Evolutionary conservation across 805 yeast genomes (phyloP).

Genomic region (Pachysolen tannophilus): DNA sequence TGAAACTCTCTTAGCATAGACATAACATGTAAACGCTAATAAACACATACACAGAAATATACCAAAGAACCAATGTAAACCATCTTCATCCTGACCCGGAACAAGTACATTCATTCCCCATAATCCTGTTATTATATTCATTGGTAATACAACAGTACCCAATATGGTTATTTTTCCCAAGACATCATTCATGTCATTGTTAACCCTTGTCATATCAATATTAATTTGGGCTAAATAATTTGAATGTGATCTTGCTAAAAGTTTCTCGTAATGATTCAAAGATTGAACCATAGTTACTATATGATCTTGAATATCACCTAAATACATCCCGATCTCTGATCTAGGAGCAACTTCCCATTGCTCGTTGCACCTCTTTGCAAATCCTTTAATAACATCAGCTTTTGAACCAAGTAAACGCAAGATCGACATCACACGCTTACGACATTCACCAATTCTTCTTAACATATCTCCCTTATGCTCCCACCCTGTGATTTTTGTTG

Average conservation of each 20-base stretch:
- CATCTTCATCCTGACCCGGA: constrained; percentile 77
- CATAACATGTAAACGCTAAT: constrained; percentile 38
- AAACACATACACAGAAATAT: constrained; percentile 37
- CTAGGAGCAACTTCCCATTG: constrained; percentile 74
- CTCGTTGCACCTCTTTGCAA: constrained; percentile 84
- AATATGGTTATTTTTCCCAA: constrained; percentile 86
- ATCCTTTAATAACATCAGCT: constrained; percentile 96
- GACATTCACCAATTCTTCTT: constrained; percentile 88
- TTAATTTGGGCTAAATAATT: constrained; percentile 95
- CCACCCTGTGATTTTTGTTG: constrained; percentile 57
- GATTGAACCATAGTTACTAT: constrained; percentile 96
- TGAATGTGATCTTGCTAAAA: constrained; percentile 90
- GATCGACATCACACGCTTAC: constrained; percentile 89
- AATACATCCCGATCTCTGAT: constrained; percentile 85
- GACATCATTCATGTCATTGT: constrained; percentile 95
- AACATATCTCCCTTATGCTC: constrained; percentile 91
- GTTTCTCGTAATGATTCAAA: constrained; percentile 87
- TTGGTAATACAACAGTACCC: constrained; percentile 92
- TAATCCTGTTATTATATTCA: constrained; percentile 90
- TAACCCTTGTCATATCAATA: constrained; percentile 95
- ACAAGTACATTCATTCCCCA: constrained; percentile 99
- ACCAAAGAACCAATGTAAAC: constrained; percentile 58
- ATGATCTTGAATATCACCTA: constrained; percentile 97
- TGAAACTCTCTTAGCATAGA: constrained; percentile 38
- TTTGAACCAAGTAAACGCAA: constrained; percentile 79